phyloP scores from a whole-genome alignment of 805 yeast genomes.

The Crinitomyces ghanaensis region DNA sequence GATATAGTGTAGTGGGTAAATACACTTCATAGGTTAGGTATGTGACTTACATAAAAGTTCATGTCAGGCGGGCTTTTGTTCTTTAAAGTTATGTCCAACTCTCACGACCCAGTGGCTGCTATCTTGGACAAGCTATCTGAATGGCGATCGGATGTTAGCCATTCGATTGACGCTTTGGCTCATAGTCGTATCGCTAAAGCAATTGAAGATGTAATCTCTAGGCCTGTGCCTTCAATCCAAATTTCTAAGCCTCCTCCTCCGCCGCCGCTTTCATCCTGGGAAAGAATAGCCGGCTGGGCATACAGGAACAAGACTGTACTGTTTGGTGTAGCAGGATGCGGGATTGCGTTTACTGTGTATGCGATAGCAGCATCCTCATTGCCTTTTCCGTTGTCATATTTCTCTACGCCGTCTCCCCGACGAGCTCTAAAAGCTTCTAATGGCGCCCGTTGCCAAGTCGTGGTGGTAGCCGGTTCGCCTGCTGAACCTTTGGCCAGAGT shows the following conservation, averaged over 20 bases:
- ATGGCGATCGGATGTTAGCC: slow-evolving; percentile 12
- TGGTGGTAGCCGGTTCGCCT: slow-evolving; percentile 66
- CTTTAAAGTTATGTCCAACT: neutral
- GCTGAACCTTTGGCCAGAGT: slow-evolving; percentile 60
- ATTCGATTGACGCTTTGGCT: too few relatives aligned
- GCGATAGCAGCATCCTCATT: too few relatives aligned
- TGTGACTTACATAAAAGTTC: too few relatives aligned
- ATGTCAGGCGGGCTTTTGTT: too few relatives aligned
- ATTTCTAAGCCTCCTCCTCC: slow-evolving; percentile 18
- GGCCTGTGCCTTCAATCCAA: slow-evolving; percentile 10
- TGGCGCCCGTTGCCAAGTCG: slow-evolving; percentile 68
- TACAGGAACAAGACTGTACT: slow-evolving; percentile 19
- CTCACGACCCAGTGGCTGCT: slow-evolving; percentile 14
- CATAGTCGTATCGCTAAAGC: slow-evolving; percentile 8
- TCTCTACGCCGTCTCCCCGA: slow-evolving; percentile 30
- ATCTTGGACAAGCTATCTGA: slow-evolving; percentile 13
- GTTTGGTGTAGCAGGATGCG: too few relatives aligned
- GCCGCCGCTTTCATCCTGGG: slow-evolving; percentile 16
- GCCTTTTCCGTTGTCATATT: too few relatives aligned
- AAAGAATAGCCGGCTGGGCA: slow-evolving; percentile 17
- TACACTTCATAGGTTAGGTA: too few relatives aligned
- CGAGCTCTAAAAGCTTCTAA: slow-evolving; percentile 51
- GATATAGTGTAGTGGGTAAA: too few relatives aligned
- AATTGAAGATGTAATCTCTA: slow-evolving; percentile 8
- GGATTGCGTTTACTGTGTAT: too few relatives aligned